Base-by-base conservation (phyloP, 2,329 filamentous ascomycete species). In the Penicillium sp. region DNA sequence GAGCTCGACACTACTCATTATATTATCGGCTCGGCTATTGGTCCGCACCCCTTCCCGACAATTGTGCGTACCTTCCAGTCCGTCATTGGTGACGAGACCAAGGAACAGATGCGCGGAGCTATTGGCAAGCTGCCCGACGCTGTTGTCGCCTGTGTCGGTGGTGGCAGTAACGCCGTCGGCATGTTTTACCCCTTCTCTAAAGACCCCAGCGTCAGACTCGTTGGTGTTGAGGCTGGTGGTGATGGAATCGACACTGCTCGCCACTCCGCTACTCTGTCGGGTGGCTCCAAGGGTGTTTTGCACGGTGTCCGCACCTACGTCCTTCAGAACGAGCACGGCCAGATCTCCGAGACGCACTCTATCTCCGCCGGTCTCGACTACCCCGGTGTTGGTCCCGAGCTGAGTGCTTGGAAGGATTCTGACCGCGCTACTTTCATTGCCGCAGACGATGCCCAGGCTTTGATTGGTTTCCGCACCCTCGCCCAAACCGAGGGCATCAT, bases 151-250 rank as follows among this genome's bases (percentile, higher is more conserved):
- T 98, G 93, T 60, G 93, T 98, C 9, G 93, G 93, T 40, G 93
- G 93, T 53, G 93, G 93, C 43, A 90, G 84, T 64, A 98, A 98
- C 64, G 93, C 93, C 2, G 84, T 86, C 3, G 93, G 93, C 71
- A 98, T 97, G 90, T 98, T 98, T 74, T 94, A 91, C 69, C 93
- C 93, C 36, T 98, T 98, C 72, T 78, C 85, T 48, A 81, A 88
- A 28, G 91, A 98, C 58, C 77, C 78, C 0, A 83, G 77, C 45
- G 93, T 98, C 45, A 89, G 90, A 70, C 78, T 96, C 3, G 75
- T 97, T 9, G 93, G 93, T 51, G 90, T 98, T 2, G 93, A 98
- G 73, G 93, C 93, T 9, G 93, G 88, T 26, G 93, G 93, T 47
- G 93, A 97, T 57, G 93, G 93, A 46, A 62, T 97, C 11, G 86